Evolutionary conservation across 176 grass and related monocot species (phyloP), one percentile per base, ranked within the genome.

Genomic region (Triticum turgidum): DNA sequence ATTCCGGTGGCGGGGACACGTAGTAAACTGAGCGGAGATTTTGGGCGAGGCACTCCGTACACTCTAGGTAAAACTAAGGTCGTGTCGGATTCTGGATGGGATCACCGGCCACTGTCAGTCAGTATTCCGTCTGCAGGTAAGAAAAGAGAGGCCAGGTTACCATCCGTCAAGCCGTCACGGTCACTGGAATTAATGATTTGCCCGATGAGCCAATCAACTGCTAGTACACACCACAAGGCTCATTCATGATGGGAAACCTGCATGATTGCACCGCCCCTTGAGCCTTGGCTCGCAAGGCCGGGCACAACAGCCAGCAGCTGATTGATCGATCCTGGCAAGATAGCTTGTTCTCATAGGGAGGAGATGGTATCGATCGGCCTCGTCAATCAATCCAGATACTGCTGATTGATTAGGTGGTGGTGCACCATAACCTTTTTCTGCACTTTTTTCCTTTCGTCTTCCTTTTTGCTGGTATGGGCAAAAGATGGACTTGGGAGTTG

Each of bases 401-500:
- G 76, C n/a, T 33, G 73, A 87, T 74, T 12, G 18, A 5, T 37
- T 66, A 27, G 65, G 25, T 56, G 2, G 24, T 74, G 41, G 64
- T 34, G 58, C 42, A 18, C 80, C 84, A 90, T 73, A 35, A 45
- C 85, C 10, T 32, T 87, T 87, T 80, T 64, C 49, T 86, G 20
- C 77, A n/a, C 64, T 18, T 32, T 64, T 8, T 10, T 17, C 33
- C 17, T 34, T 9, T 7, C 1, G 1, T 47, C 8, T 58, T 30
- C 11, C 69, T 41, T 71, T 18, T 76, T 21, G 6, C 38, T 1
- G 45, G 72, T n/a, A 86, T 76, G 76, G 61, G n/a, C 42, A 35
- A 65, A 67, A 79, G 80, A 6, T 34, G 56, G 65, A 12, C 66
- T 90, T 79, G 80, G 79, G 64, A 83, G 59, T 74, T 87, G 80